Evolutionary conservation across 352 stramenopile genomes (phyloP), one percentile per base, ranked within the genome.

Genomic region (Phytophthora rubi): DNA sequence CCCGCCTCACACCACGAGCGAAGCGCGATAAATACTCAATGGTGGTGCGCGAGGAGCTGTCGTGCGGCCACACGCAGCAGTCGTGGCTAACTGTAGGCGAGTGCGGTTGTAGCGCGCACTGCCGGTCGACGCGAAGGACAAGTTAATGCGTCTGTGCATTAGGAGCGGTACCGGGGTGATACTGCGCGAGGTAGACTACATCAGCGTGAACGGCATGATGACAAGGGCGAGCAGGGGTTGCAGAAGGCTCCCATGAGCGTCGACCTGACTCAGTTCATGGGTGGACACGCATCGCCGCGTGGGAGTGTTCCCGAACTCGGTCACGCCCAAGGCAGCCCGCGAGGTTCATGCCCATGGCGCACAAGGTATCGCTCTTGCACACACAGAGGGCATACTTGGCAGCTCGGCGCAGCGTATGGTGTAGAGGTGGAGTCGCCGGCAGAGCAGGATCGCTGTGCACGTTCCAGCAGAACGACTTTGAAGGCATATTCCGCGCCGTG

Each of bases 301-400:
- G 61, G 54, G 66, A 49, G 61, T 74, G 67, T 74, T 62, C 54
- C 65, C 67, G 55, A 74, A 70, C 42, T 60, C 60, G 3, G 67
- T 66, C 60, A 9, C 67, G 57, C 8, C 60, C 28, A 55, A 70
- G n/a, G 67, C 70, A 23, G 61, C 60, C 30, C 67, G 44, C 39
- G 60, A 74, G 60, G 67, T 60, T 30, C 61, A 54, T 53, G 57
- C 51, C 23, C 59, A 73, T 30, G 65, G 65, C 33, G 59, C 59
- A 0, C 58, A 73, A 58, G 67, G 67, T 16, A 74, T 74, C 39
- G 60, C 54, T 9, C 60, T 70, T 3, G 70, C 67, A 60, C 59
- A 53, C 6, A 74, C 67, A 18, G 60, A 70, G 67, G 55, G 70
- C 67, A 74, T 65, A 55, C 70, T 74, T 60, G 70, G 66, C 39